phyloP scores from a whole-genome alignment of 805 yeast species.

The Wickerhamiella bombiphila region DNA sequence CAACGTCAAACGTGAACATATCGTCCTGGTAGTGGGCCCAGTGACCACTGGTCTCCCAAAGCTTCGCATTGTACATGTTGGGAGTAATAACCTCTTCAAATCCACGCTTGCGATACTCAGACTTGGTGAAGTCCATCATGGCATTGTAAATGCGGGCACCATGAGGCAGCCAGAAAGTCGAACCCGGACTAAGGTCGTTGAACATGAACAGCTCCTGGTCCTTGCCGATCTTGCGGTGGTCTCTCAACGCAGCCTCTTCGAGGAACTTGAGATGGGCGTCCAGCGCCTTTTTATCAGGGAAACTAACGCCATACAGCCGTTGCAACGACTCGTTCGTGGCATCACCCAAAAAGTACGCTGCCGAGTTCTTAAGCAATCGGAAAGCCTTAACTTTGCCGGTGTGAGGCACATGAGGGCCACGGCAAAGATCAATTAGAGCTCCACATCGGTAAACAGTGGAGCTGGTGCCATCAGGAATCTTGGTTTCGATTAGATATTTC shows the following conservation, averaged over 20 bases:
- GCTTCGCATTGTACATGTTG: constrained; percentile 91
- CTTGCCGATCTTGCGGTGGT: constrained; percentile 85
- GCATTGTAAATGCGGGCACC: constrained; percentile 95
- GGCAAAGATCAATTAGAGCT: constrained; percentile 88
- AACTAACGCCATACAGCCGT: constrained; percentile 93
- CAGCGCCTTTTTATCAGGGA: constrained; percentile 96
- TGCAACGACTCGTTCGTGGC: constrained; percentile 85
- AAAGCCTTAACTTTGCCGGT: constrained; percentile 92
- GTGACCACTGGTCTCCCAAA: constrained; percentile 98
- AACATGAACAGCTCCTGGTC: constrained; percentile 94
- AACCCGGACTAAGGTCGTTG: constrained; percentile 95
- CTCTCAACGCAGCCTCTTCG: constrained; percentile 88
- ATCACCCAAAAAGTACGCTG: constrained; percentile 93
- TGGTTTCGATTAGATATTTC: constrained; percentile 68
- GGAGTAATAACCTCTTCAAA: constrained; percentile 98
- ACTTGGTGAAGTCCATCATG: constrained; percentile 61
- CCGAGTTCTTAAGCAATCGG: constrained; percentile 87
- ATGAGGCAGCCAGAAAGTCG: constrained; percentile 97
- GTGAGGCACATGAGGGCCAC: constrained; percentile 96
- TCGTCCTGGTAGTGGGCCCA: constrained; percentile 97
- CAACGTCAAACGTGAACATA: constrained; percentile 94
- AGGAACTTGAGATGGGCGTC: constrained; percentile 87
- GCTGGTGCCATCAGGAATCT: constrained; percentile 90
- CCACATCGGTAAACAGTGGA: constrained; percentile 98
- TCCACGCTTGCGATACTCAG: constrained; percentile 83